These are phyloP conservation scores for Brasilioporus rufonigricans DNA, from an alignment of 768 basidiomycete species.

Conservation along the genomic window DNA sequence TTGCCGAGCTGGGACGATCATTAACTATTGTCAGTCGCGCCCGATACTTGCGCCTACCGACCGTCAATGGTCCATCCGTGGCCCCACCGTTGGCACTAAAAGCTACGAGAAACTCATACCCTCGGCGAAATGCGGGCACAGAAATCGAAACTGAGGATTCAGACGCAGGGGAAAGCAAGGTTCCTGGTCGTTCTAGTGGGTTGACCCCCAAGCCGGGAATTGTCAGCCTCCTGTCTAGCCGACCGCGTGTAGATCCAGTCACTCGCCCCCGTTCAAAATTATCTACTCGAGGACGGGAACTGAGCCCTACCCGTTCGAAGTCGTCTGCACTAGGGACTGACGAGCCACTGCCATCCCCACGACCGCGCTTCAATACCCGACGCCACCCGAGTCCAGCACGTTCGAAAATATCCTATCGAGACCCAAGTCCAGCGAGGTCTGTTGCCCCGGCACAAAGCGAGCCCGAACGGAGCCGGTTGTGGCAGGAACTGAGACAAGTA, in stretches of 20 bases:
- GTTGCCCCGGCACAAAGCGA: constrained; percentile 33
- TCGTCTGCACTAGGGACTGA: constrained; percentile 21
- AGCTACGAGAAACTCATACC: constrained; percentile 30
- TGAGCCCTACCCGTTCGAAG: constrained; percentile 33
- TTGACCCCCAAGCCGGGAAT: constrained; percentile 32
- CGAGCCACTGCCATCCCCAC: constrained; percentile 26
- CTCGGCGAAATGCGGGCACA: constrained; percentile 25
- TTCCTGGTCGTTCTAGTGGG: constrained; percentile 26
- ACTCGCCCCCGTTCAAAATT: constrained; percentile 27
- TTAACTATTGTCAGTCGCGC: constrained; percentile 57
- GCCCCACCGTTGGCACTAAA: constrained; percentile 28
- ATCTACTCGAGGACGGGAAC: constrained; percentile 28
- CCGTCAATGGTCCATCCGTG: constrained; percentile 40
- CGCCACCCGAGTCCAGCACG: constrained; percentile 40
- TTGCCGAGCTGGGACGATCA: constrained; percentile 23
- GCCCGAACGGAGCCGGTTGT: constrained; percentile 44
- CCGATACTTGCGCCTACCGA: constrained; percentile 73
- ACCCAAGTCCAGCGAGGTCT: constrained; percentile 28
- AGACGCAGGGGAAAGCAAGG: constrained; percentile 26
- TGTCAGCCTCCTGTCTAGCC: constrained; percentile 38
- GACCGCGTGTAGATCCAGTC: constrained; percentile 25
- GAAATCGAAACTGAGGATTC: constrained; percentile 35
- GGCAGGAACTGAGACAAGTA: constrained; percentile 54
- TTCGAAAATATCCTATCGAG: constrained; percentile 31
- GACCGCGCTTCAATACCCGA: constrained; percentile 36